Conservation (phyloP, 306 rosid species). For the Carpinus fangiana region DNA sequence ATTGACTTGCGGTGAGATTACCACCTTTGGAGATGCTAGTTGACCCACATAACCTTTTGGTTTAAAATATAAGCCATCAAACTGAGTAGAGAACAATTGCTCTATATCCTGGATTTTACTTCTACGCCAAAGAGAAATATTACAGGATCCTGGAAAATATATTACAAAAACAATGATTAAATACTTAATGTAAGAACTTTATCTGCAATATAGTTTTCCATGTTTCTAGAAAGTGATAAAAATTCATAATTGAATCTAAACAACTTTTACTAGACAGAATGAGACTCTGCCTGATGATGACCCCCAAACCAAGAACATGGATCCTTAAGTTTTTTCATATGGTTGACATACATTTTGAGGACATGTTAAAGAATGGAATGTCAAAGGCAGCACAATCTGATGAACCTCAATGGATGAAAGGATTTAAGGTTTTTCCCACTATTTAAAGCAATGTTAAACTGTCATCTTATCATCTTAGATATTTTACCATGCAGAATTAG, state of each 20-base stretch:
- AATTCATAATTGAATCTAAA: conserved; percentile 14
- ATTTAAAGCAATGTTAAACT: conserved; percentile 15
- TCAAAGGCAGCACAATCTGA: conserved; percentile 11
- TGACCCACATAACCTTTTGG: conserved; percentile 61
- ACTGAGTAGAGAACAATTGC: conserved; percentile 63
- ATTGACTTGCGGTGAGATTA: conserved; percentile 79
- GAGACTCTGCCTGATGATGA: background rate
- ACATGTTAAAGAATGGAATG: background rate
- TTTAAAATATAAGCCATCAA: conserved; percentile 64
- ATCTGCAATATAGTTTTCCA: conserved; percentile 1
- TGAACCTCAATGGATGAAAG: conserved; percentile 14
- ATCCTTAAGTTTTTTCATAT: conserved; percentile 8
- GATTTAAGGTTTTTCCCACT: background rate
- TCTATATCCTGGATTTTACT: conserved; percentile 56
- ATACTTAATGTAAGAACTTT: conserved; percentile 20
- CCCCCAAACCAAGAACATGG: conserved; percentile 10
- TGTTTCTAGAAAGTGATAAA: conserved; percentile 18
- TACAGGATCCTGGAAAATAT: conserved; percentile 58
- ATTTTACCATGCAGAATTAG: conserved; percentile 8
- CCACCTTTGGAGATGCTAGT: conserved; percentile 72
- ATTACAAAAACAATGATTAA: conserved; percentile 5
- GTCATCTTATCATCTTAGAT: conserved; percentile 25
- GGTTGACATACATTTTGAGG: background rate
- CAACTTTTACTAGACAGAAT: background rate
- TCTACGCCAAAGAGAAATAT: conserved; percentile 73